Base-by-base conservation (phyloP, 257 asterid genomes). In the Solanum pennellii region DNA sequence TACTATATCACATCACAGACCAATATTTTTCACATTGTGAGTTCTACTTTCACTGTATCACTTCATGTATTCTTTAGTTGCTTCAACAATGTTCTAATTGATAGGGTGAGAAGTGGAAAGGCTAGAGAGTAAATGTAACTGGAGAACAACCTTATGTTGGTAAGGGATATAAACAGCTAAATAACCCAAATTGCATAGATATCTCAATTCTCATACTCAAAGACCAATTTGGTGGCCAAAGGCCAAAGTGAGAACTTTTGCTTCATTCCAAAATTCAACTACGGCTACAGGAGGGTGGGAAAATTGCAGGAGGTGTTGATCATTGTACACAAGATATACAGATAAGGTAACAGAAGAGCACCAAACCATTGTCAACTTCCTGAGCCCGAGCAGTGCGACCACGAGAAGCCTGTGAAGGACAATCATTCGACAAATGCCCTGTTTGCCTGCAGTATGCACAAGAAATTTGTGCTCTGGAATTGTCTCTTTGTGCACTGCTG, bases 351-450 rank as follows among this genome's bases (percentile, higher is more conserved):
- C 84, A 79, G 65, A 79, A 79, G 41, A 44, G 84, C 35, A 77
- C 76, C 94, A 83, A 62, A 94, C 98, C 99, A 91, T 90, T 91
- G 86, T 73, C 91, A 90, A 88, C 88, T 85, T 91, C 96, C 82
- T 87, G 94, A 39, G 89, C 62, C 87, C 90, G 91, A 65, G 91
- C 87, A 90, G 87, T 91, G 85, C 60, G 92, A 88, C 89, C 91
- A 45, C 87, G 93, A 88, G 97, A 87, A 87, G 89, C 92, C 87
- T 90, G 94, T 37, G 94, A 77, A 82, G 96, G 92, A 89, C 91
- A 86, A 85, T 89, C 79, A 52, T 86, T 91, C 83, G 98, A 89
- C 87, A 94, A 88, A 86, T 90, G 94, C 86, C 91, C 94, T 44
- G 96, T 87, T 91, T 94, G 98, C 92, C 97, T 84, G 83, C 94